Evolutionary conservation across 768 basidiomycete genomes (phyloP), one percentile per base, ranked within the genome.

Genomic region (Trametes elegans): DNA sequence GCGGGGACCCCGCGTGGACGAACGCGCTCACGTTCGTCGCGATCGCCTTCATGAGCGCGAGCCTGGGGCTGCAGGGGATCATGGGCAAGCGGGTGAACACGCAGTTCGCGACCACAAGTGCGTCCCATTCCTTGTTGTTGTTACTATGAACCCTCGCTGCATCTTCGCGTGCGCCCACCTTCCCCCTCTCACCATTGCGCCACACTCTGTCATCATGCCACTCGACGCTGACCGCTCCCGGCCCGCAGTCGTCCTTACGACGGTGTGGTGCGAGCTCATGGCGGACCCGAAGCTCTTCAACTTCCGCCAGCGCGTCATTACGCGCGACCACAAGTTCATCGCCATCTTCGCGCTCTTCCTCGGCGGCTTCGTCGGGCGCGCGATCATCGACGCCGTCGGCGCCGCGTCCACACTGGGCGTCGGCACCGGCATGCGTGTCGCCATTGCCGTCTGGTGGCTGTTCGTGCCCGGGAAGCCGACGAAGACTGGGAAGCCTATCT

Each of bases 211-310:
- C 26, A 32, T 41, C 40, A 43, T 29, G 21, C 27, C 13, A 24
- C 44, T 19, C 19, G 29, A 21, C 35, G 27, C 23, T 40, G 47
- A 27, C n/a, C n/a, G n/a, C n/a, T n/a, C n/a, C n/a, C n/a, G n/a
- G n/a, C n/a, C n/a, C n/a, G 19, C 67, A 84, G 89, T 92, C 59
- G 89, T 93, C 39, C 76, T 94, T 9, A 94, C 92, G 14, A 90
- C 88, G 16, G 80, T 92, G 53, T 94, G 90, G 90, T 90, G 91
- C 61, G 92, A 94, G 63, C 80, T 94, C 43, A 79, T 89, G 78
- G 84, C 85, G 45, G 90, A 92, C 68, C 91, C 91, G 0, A 71
- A 80, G 42, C 79, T 95, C 19, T 87, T 93, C 76, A 64, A 76
- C 23, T 52, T 80, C 41, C 76, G 76, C 35, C 73, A 78, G 45